Conservation (phyloP, 2,329 filamentous ascomycete species). For the Scopulariopsis brevicaulis region DNA sequence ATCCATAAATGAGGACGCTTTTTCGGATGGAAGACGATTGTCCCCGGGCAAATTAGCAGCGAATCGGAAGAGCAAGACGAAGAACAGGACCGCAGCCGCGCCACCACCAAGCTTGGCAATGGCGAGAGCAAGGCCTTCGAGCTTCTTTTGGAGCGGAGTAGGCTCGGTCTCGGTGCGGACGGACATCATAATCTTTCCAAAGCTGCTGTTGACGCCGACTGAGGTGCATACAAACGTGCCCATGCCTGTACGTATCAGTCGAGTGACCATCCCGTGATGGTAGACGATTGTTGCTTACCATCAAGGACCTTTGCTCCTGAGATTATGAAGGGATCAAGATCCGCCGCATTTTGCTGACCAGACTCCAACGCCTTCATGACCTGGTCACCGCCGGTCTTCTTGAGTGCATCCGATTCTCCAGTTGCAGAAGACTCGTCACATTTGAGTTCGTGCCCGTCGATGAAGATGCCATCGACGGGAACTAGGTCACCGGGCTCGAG, state of each 20-base stretch:
- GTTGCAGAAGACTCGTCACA: conserved; percentile 66
- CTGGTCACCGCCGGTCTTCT: conserved; percentile 45
- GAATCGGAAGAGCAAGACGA: conserved; percentile 70
- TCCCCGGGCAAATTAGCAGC: conserved; percentile 47
- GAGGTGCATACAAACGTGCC: conserved; percentile 43
- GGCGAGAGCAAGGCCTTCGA: conserved; percentile 19
- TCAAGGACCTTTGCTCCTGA: conserved; percentile 42
- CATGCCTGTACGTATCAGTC: conserved; percentile 11
- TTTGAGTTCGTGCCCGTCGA: conserved; percentile 37
- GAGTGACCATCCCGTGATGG: neutral
- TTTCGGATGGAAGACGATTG: conserved; percentile 35
- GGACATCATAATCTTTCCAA: conserved; percentile 43
- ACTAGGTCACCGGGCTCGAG: conserved; percentile 59
- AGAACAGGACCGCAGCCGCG: conserved; percentile 56
- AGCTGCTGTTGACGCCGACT: conserved; percentile 39
- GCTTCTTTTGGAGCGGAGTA: conserved; percentile 42
- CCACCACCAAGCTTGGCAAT: conserved; percentile 12
- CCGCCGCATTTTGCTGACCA: conserved; percentile 14
- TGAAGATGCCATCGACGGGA: conserved; percentile 59
- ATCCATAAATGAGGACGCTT: conserved; percentile 44
- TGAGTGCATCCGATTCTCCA: conserved; percentile 61
- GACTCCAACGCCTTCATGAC: conserved; percentile 39
- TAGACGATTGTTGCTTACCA: conserved; percentile 15
- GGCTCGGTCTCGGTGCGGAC: conserved; percentile 35
- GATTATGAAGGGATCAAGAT: conserved; percentile 54